A percentile compares a stretch with the other conserved stretches of the same genome.
Evolutionary conservation across 2,329 filamentous ascomycete genomes (phyloP).

Genomic region (Cercospora nicotianae): DNA sequence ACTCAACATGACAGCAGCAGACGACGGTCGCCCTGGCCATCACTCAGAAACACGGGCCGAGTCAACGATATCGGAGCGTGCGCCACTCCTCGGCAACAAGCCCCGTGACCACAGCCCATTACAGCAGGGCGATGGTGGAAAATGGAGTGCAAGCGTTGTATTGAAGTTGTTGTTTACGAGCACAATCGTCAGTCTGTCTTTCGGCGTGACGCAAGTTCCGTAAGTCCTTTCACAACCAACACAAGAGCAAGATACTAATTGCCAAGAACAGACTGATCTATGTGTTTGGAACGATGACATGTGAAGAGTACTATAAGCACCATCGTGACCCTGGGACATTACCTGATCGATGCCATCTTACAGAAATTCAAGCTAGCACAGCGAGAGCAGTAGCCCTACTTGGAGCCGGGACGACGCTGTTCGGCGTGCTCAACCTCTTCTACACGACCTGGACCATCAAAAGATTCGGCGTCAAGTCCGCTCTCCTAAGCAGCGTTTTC

Average conservation of each 20-base stretch:
- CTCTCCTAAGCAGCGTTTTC: constrained; percentile 63
- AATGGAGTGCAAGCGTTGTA: constrained; percentile 34
- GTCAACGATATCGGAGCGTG: constrained; percentile 7
- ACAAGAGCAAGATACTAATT: neutral
- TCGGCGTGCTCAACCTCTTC: constrained; percentile 67
- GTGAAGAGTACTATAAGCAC: constrained; percentile 65
- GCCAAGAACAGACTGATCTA: constrained; percentile 50
- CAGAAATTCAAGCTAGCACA: constrained; percentile 64
- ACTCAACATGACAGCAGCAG: constrained; percentile 3
- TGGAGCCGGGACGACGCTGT: constrained; percentile 66
- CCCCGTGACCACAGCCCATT: neutral
- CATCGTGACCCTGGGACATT: constrained; percentile 53
- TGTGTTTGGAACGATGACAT: constrained; percentile 71
- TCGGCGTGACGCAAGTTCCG: constrained; percentile 53
- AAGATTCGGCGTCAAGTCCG: constrained; percentile 61
- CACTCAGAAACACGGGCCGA: neutral
- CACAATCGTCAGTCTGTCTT: constrained; percentile 59
- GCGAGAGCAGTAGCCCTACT: constrained; percentile 65
- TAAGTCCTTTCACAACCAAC: constrained; percentile 14
- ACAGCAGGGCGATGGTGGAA: neutral
- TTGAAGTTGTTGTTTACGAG: constrained; percentile 58
- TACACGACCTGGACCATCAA: constrained; percentile 68
- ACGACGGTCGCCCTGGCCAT: neutral
- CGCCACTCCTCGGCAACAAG: constrained; percentile 6
- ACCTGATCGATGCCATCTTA: constrained; percentile 57